Evolutionary conservation across 495 filamentous ascomycete genomes (phyloP).

Genomic region (Hyphodiscus hymeniophilus): DNA sequence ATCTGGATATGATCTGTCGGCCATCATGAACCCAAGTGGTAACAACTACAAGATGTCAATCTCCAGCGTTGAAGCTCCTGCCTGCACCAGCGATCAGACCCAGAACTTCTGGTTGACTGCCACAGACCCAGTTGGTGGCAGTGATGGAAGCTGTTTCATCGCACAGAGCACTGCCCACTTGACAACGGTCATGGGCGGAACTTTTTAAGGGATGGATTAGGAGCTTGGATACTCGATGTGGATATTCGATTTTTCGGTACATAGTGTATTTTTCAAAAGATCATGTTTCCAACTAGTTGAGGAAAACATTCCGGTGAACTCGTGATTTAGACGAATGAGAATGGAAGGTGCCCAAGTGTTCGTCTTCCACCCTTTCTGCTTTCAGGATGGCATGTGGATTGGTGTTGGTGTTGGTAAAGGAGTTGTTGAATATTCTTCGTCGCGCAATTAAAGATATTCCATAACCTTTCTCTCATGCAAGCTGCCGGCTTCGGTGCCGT

Average conservation of each 20-base stretch:
- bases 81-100: conserved; percentile 11
- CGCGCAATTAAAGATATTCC: no score
- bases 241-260: conserved; percentile 10
- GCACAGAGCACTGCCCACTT: conserved; percentile 8
- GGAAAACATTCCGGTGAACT: neutral
- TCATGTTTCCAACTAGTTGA: neutral
- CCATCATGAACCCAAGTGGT: conserved; percentile 35
- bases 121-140: conserved; percentile 11
- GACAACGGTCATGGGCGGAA: conserved; percentile 19
- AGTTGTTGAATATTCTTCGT: no score
- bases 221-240: conserved; percentile 5
- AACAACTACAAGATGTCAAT: conserved; percentile 23
- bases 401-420: neutral
- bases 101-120: conserved; percentile 20
- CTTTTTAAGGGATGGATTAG: conserved; percentile 3
- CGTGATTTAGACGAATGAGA: neutral
- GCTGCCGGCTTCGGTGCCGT: no score
- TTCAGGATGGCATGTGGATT: neutral
- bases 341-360: no score
- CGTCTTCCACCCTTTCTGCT: no score
- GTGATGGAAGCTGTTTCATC: conserved; percentile 21
- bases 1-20: conserved; percentile 47
- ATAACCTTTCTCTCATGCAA: no score
- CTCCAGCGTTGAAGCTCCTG: conserved; percentile 11
- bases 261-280: conserved; percentile 12